Evolutionary conservation across 2,329 filamentous ascomycete species (phyloP), one percentile per base, ranked within the genome.

Genomic region (Colletotrichum nymphaeae): DNA sequence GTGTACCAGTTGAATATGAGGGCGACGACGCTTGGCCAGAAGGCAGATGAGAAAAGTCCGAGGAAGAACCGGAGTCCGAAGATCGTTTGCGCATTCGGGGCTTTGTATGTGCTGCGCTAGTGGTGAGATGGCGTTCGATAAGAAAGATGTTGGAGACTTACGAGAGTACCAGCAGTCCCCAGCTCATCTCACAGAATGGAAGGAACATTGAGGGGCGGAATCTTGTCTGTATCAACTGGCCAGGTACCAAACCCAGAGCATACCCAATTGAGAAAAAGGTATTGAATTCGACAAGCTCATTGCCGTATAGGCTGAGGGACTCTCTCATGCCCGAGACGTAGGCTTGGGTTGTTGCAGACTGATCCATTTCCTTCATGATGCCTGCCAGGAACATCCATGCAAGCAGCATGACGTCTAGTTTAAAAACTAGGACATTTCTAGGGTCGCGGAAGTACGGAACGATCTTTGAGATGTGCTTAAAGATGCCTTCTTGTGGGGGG

Each of bases 1-100:
- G 85, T 87, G 78, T 88, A 88, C 81, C 86, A 88, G 66, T 86
- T 84, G 26, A 84, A 84, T 6, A 88, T 81, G 42, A 87, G 83
- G 63, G 86, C 74, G 22, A 80, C 79, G 22, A 82, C 75, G 1
- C 78, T 78, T 1, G 81, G 79, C 75, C 79, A 82, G 4, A 79
- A 82, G 12, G 78, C 79, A 1, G 78, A 78, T 37, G 80, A 80
- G 46, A 82, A 79, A 9, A 82, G 76, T 0, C 81, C 81, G n/a
- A 83, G 76, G 72, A 82, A 81, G 67, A 84, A 84, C 1, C 82
- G 77, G 16, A 83, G 72, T 2, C 77, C 82, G 63, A 81, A 84
- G 16, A 84, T 76, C 6, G 79, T 78, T 26, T 78, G 76, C 1
- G 79, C 79, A 28, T 79, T 79, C 7, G 80, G 76, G 4, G 80